These are phyloP conservation scores for Apophysomyces variabilis DNA, from an alignment of 371 early-diverging fungal genomes.

Conservation along the genomic window DNA sequence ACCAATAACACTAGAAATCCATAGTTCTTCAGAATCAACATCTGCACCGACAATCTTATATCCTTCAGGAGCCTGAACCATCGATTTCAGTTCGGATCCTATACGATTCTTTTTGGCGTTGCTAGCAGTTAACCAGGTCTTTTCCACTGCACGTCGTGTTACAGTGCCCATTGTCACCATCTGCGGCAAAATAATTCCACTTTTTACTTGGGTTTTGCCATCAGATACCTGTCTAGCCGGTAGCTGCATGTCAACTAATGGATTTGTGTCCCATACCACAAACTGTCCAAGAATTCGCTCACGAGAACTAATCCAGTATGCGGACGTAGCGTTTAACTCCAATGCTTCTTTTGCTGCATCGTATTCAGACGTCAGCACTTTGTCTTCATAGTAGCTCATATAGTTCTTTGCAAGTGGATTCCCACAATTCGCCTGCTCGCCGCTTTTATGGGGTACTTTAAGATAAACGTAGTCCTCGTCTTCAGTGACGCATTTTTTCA, in stretches of 20 bases:
- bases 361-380: slow-evolving; percentile 72
- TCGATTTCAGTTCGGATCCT: slow-evolving; percentile 94
- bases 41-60: slow-evolving; percentile 95
- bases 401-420: slow-evolving; percentile 88
- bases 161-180: slow-evolving; percentile 95
- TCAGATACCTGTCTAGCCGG: slow-evolving; percentile 35
- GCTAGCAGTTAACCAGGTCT: slow-evolving; percentile 95
- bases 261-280: slow-evolving; percentile 75
- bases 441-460: slow-evolving; percentile 89
- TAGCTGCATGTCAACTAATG: slow-evolving; percentile 46
- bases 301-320: slow-evolving; percentile 94
- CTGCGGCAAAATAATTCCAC: slow-evolving; percentile 92
- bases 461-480: slow-evolving; percentile 61
- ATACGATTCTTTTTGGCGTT: slow-evolving; percentile 91
- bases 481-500: slow-evolving; percentile 23
- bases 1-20: slow-evolving; percentile 95
- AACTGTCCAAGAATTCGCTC: slow-evolving; percentile 86
- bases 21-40: slow-evolving; percentile 97
- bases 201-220: slow-evolving; percentile 20
- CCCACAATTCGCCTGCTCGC: slow-evolving; percentile 82
- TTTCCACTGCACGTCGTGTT: slow-evolving; percentile 94
- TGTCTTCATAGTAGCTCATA: slow-evolving; percentile 79
- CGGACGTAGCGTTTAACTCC: slow-evolving; percentile 76
- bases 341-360: slow-evolving; percentile 81
- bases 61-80: slow-evolving; percentile 82